phyloP scores from a whole-genome alignment of 208 protist genomes.

The Acanthamoeba culbertsoni region DNA sequence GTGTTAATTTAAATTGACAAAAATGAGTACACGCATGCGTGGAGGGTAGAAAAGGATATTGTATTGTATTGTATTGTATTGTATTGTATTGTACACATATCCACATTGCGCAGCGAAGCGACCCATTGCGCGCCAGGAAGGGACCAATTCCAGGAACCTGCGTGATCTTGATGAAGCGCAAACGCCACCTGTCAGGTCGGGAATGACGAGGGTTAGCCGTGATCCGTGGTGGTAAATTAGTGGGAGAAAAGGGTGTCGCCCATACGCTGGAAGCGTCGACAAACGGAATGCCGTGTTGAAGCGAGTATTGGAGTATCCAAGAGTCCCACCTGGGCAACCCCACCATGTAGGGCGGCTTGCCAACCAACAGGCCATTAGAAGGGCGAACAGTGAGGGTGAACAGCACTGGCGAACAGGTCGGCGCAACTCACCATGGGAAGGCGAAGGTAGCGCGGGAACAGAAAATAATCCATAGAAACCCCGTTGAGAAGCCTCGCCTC shows the following conservation, averaged over 20 bases:
- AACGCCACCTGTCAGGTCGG: neutral
- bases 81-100: neutral
- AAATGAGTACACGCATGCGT: no score
- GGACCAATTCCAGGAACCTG: neutral
- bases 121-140: neutral
- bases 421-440: neutral
- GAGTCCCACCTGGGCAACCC: neutral
- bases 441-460: neutral
- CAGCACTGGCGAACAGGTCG: no score
- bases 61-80: no score
- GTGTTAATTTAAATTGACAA: no score
- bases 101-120: neutral
- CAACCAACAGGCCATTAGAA: neutral
- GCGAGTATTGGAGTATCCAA: neutral
- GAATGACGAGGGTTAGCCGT: neutral
- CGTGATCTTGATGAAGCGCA: neutral
- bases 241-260: neutral
- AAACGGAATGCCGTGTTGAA: neutral
- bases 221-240: neutral
- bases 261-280: neutral
- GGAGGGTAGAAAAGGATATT: no score
- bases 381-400: neutral
- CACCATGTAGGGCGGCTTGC: neutral
- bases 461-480: neutral
- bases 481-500: neutral